Evolutionary conservation across 345 rosid species (phyloP).

Genomic region (Hibiscus mutabilis): DNA sequence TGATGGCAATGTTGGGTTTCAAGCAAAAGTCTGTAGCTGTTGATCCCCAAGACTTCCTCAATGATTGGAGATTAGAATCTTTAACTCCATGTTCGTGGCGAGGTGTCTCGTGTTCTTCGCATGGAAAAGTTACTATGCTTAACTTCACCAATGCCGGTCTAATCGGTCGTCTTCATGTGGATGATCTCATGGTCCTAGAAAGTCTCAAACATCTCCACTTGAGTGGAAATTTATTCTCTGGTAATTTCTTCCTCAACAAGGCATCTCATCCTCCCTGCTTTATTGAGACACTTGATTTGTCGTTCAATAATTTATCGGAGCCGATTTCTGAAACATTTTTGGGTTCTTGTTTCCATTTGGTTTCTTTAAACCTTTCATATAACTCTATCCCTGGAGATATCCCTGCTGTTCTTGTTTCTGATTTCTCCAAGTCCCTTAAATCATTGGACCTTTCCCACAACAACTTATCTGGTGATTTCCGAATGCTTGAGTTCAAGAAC

Average conservation of each 20-base stretch:
- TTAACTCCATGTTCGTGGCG: constrained; percentile 49
- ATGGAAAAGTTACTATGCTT: constrained; percentile 35
- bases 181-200: constrained; percentile 43
- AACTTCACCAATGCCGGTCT: constrained; percentile 47
- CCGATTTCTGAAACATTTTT: constrained; percentile 36
- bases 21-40: constrained; percentile 45
- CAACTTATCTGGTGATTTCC: constrained; percentile 56
- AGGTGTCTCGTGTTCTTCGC: constrained; percentile 55
- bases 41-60: constrained; percentile 30
- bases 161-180: constrained; percentile 39
- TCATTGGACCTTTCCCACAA: constrained; percentile 55
- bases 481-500: constrained; percentile 41
- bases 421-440: constrained; percentile 36
- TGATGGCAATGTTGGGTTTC: constrained; percentile 39
- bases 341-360: constrained; percentile 27
- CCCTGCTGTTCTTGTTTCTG: constrained; percentile 18
- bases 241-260: constrained; percentile 25
- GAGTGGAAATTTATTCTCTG: constrained; percentile 47
- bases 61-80: constrained; percentile 43
- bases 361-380: constrained; percentile 39
- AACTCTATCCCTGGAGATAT: constrained; percentile 35
- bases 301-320: constrained; percentile 52
- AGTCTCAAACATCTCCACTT: constrained; percentile 41
- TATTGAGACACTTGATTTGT: constrained; percentile 52
- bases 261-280: constrained; percentile 20